Base-by-base conservation (phyloP, 148 eudicot species). In the Rhododendron ovatum region DNA sequence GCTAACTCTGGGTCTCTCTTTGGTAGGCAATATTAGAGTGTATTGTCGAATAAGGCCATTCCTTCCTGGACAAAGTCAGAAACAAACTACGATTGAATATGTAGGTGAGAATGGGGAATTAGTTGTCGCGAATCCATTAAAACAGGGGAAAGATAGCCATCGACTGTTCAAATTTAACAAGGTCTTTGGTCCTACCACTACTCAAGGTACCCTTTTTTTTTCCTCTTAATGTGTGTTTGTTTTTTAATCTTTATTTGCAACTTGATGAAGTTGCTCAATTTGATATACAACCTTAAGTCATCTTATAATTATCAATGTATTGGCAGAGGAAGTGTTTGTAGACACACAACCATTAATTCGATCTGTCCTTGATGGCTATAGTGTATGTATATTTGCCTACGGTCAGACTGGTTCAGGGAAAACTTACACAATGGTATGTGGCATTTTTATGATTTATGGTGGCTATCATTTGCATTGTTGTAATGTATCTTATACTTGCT, bases 381-480 rank as follows among this genome's bases (percentile, higher is more conserved):
- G 93, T 88, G 98, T 93, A 22, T 94, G 98, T 91, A 96, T 96
- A 50, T 96, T 96, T 90, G 98, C 98, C 71, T 96, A 96, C 86
- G 98, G 98, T 78, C 98, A 96, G 85, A 96, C 98, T 85, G 98
- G 98, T 89, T 95, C 98, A 2, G 98, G 98, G 59, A 95, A 95
- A 90, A 95, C 98, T 28, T 95, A 95, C 86, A 96, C 98, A n/a
- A 96, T 96, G 98, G 98, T 96, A 90, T 17, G 87, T 45, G 37
- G 33, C 61, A 37, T 55, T 76, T 39, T 22, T 51, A 39, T 84
- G 67, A n/a, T 76, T 55, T 84, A 13, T 12, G 30, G 81, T 39
- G 71, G 50, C 41, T 83, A 50, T 11, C 80, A 80, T 48, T 18
- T 63, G 2, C 0, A 84, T 33, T 17, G 18, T 84, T 43, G 0